Percentiles rank a stretch among this genome's conserved stretches.
phyloP scores from a whole-genome alignment of 345 rosid species.

The Rhizophora apiculata region DNA sequence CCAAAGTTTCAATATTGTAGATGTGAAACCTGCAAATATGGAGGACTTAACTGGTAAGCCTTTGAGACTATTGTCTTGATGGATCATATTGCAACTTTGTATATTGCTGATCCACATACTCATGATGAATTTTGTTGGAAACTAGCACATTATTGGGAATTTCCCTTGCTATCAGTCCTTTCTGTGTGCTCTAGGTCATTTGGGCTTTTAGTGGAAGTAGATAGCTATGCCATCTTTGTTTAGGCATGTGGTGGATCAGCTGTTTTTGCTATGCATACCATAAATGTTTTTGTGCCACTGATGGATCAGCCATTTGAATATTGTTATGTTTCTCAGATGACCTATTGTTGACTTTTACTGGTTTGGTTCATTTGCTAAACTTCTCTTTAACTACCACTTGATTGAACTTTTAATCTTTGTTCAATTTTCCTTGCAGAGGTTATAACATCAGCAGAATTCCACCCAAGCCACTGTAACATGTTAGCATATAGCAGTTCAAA shows the following conservation, averaged over 20 bases:
- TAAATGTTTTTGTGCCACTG: neutral
- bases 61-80: constrained; percentile 1
- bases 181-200: neutral
- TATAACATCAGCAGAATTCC: constrained; percentile 98
- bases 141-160: neutral
- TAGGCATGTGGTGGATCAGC: neutral
- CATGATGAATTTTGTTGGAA: neutral
- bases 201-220: neutral
- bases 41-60: constrained; percentile 91
- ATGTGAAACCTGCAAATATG: constrained; percentile 98
- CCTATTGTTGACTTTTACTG: neutral
- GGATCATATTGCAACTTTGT: neutral
- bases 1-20: constrained; percentile 94
- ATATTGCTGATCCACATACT: neutral
- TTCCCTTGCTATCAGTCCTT: no score
- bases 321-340: neutral
- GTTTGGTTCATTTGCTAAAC: neutral
- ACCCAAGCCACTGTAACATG: constrained; percentile 87
- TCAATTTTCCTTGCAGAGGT: constrained; percentile 68
- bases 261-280: neutral
- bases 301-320: neutral
- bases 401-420: constrained; percentile 3
- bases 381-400: neutral
- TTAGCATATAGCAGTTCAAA: constrained; percentile 99
- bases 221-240: neutral